Evolutionary conservation across 305 asterid genomes (phyloP).

Genomic region (Rubia tinctorum): DNA sequence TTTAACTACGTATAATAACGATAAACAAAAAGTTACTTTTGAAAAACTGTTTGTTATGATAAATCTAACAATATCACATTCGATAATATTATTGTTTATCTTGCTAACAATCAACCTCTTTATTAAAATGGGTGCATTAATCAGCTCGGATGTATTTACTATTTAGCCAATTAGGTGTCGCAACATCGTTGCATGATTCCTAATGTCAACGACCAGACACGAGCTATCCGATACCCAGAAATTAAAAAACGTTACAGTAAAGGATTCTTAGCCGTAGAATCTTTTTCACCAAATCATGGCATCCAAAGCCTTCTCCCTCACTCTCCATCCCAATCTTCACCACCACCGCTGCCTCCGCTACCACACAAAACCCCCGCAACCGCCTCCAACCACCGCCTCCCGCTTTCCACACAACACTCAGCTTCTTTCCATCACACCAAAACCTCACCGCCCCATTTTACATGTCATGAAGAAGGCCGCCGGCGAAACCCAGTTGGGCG

Average conservation of each 20-base stretch:
- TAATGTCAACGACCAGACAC: background rate
- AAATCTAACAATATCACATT: too few relatives aligned
- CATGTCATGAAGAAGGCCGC: constrained; percentile 44
- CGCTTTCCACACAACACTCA: background rate
- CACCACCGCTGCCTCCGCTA: constrained; percentile 5
- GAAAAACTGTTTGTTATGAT: too few relatives aligned
- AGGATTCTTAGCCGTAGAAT: constrained; percentile 26
- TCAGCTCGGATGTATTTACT: background rate
- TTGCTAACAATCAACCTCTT: background rate
- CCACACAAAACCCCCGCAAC: background rate
- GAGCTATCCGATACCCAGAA: constrained; percentile 9
- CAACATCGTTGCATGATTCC: background rate
- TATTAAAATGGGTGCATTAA: background rate
- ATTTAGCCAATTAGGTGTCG: background rate
- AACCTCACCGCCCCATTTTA: constrained; percentile 1
- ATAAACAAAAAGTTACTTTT: too few relatives aligned
- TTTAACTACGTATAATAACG: too few relatives aligned
- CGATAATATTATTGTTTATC: too few relatives aligned
- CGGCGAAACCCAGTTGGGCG: constrained; percentile 21
- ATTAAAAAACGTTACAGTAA: constrained; percentile 16
- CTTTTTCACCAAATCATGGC: constrained; percentile 31
- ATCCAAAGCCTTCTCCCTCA: constrained; percentile 43
- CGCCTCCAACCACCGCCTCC: constrained; percentile 9
- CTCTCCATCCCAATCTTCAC: constrained; percentile 40
- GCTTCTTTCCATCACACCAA: background rate